Evolutionary conservation across 768 basidiomycete genomes (phyloP), one percentile per base, ranked within the genome.

Genomic region (Kwoniella europaea): DNA sequence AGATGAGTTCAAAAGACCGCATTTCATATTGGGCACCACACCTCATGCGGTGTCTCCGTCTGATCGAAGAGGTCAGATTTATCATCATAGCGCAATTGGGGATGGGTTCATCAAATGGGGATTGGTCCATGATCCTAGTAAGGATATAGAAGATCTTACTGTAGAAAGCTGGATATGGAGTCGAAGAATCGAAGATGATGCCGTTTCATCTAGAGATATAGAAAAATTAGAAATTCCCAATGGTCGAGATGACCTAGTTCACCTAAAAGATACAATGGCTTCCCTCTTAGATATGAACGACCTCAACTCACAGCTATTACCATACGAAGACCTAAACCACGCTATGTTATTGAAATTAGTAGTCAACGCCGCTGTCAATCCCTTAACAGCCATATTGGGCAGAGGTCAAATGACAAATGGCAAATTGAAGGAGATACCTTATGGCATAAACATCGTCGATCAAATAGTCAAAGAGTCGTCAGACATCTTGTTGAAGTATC

Each of bases 11-110:
- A 85, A 86, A 35, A 89, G 95, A 46, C 95, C 95, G 13, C 90
- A 92, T 76, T 93, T 98, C 80, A 88, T 98, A 73, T 84, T 96
- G 64, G 90, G 90, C 15, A 88, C 89, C 29, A 94, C 91, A 71
- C 91, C 90, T 1, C 93, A 96, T 75, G 92, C 92, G 3, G 90
- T 88, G 35, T 91, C 88, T 84, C 68, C 68, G 7, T 12, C 9
- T 20, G 12, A 18, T 9, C 71, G 74, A 9, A 63, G 66, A 44
- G 76, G 74, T 20, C 62, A 68, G 27, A 73, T 76, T 1, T 10
- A 27, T 18, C 68, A 70, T 59, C 53, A 70, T 52, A 63, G 43
- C 7, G 16, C 62, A 29, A 4, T 4, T 41, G 68, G 63, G 3
- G 50, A 65, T 22, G 93, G 93, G 6, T 81, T 86, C 7, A 86